These are phyloP conservation scores for Colletotrichum spaethianum DNA, from an alignment of 2,329 filamentous ascomycete species.

Conservation along the genomic window DNA sequence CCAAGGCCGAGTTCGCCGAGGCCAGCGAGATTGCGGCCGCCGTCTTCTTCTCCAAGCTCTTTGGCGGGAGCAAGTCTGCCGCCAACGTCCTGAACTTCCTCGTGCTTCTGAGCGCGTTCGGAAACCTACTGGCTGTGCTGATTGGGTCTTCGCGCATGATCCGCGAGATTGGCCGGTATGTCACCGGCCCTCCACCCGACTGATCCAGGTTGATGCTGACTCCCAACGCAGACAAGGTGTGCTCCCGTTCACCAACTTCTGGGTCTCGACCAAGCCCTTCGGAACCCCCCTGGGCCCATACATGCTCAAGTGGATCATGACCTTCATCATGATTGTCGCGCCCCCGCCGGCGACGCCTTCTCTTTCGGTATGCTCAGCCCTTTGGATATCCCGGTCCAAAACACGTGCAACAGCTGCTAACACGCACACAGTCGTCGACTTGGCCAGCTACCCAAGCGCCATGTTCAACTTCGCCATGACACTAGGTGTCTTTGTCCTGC, in stretches of 20 bases:
- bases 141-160: slow-evolving; percentile 70
- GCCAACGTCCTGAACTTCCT: slow-evolving; percentile 70
- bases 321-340: slow-evolving; percentile 71
- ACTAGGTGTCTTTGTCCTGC: slow-evolving; percentile 70
- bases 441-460: slow-evolving; percentile 70
- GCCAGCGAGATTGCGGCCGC: slow-evolving; percentile 69
- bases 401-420: not conserved
- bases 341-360: slow-evolving; percentile 76
- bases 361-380: slow-evolving; percentile 65
- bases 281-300: slow-evolving; percentile 75
- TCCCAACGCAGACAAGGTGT: slow-evolving; percentile 65
- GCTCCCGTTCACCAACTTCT: slow-evolving; percentile 71
- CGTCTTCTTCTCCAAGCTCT: slow-evolving; percentile 72
- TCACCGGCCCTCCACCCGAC: not conserved
- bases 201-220: not conserved
- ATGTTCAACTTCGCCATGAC: slow-evolving; percentile 72
- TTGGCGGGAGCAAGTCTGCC: slow-evolving; percentile 61
- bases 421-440: slow-evolving; percentile 65
- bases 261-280: slow-evolving; percentile 75
- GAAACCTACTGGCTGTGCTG: slow-evolving; percentile 70
- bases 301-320: slow-evolving; percentile 69
- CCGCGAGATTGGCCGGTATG: slow-evolving; percentile 69
- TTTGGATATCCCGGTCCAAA: slow-evolving; percentile 22
- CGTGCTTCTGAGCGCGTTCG: slow-evolving; percentile 70
- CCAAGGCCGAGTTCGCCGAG: slow-evolving; percentile 66